Base-by-base conservation (phyloP, 2,329 filamentous ascomycete genomes). In the Plectosphaerella sp. region DNA sequence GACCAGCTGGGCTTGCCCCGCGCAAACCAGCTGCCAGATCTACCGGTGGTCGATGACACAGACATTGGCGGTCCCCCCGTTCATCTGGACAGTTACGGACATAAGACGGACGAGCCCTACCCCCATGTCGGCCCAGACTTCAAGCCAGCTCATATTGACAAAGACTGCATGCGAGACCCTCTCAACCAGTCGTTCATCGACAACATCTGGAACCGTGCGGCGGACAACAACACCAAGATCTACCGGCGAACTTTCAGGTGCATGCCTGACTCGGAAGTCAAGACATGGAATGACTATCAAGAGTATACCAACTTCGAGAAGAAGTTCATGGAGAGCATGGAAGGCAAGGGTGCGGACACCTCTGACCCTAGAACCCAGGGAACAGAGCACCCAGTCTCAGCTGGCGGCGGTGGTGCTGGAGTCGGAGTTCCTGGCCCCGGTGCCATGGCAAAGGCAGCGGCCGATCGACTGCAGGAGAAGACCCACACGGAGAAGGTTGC, bases 111-210 rank as follows among this genome's bases (percentile, higher is more conserved):
- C 24, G 69, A 70, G 22, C 60, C 65, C 20, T 70, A 81, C 50
- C 79, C 83, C 68, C 76, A 77, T 9, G 67, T 83, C 58, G 73
- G 80, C 47, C 73, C 84, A 9, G 89, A 94, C 52, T 85, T 97
- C 61, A 82, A 82, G 53, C 81, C 79, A 18, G 89, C 91, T 0
- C 74, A 82, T 35, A 82, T 99, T 24, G 84, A 90, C 57, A 89
- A 92, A 61, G 89, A 97, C 66, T 97, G 93, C 71, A 99, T 99
- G 91, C 82, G 80, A 15, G 94, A 99, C 68, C 94, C 95, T 0
- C 72, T 99, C 41, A 86, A 87, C 53, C 80, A 90, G 50, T 74
- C 79, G 2, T 99, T 99, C 70, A 89, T 90, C 65, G 83, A 94
- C 45, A 89, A 96, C 56, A 85, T 90, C 2, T 99, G 95, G 95